Base-by-base conservation (phyloP, 2,329 filamentous ascomycete genomes). In the Simplicillium aogashimaense region DNA sequence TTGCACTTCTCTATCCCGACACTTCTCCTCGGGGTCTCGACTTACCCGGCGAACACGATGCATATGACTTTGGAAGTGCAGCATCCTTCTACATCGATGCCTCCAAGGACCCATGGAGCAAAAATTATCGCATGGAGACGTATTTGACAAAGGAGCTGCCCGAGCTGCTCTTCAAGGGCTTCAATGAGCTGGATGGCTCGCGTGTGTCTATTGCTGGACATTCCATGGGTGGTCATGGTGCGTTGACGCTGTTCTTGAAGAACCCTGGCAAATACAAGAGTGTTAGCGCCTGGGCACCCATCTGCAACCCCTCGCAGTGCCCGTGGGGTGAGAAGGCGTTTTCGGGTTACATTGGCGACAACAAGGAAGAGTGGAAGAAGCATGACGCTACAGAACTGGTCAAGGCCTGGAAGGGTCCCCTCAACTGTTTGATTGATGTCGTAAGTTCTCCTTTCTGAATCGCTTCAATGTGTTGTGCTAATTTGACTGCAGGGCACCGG, bases 281-380 rank as follows among this genome's bases (percentile, higher is more conserved):
- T 48, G 87, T 92, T 42, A 89, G 83, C 46, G 90, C 90, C 2
- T 94, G 94, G 57, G 86, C 92, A 37, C 90, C 90, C 15, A 94
- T 97, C 53, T 64, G 80, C 38, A 97, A 97, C 67, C 92, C 90
- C 1, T 71, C 72, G 45, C 78, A 81, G 50, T 94, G 86, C 54
- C 86, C 86, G 1, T 98, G 92, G 92, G 92, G 92, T 25, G 74
- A 94, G 61, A 98, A 98, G 74, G 92, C 92, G 0, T 97, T 98
- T 59, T 65, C 65, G 20, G 90, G 92, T 6, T 98, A 98, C 67
- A 76, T 98, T 35, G 90, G 92, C 14, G 77, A 74, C 13, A 74
- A 88, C 46, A 72, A 76, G 54, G 74, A 78, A 45, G 80, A 75
- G 61, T 97, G 92, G 87, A 83, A 83, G 61, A 77, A 81, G 63